A percentile compares a stretch with the other conserved stretches of the same genome.
Evolutionary conservation across 495 filamentous ascomycete species (phyloP).

Genomic region (Amphirosellinia nigrospora): DNA sequence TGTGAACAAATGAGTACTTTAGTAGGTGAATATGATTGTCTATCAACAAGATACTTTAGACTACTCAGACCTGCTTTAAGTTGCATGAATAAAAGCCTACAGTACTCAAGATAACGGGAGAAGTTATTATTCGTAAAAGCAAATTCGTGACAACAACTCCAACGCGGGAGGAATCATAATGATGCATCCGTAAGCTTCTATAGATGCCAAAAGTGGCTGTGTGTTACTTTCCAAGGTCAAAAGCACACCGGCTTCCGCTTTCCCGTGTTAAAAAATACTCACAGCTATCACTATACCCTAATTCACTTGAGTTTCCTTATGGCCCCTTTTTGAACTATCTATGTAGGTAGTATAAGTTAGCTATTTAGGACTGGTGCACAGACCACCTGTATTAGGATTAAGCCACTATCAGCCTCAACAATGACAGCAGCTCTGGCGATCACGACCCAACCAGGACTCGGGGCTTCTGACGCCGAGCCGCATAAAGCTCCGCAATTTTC

Average conservation of each 20-base stretch:
- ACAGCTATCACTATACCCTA: neutral
- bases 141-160: neutral
- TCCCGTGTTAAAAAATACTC: neutral
- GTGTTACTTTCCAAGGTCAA: neutral
- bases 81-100: neutral
- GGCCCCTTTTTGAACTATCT: too few relatives aligned
- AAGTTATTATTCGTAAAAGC: too few relatives aligned
- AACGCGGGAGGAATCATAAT: neutral
- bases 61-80: neutral
- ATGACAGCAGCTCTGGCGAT: neutral
- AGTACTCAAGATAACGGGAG: too few relatives aligned
- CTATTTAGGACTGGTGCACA: too few relatives aligned
- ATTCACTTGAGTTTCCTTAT: too few relatives aligned
- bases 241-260: too few relatives aligned
- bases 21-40: neutral
- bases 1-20: neutral
- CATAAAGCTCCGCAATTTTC: constrained; percentile 4
- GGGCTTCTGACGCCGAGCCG: constrained; percentile 9
- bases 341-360: too few relatives aligned
- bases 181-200: neutral
- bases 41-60: neutral
- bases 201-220: neutral
- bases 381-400: too few relatives aligned
- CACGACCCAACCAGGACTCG: constrained; percentile 8
- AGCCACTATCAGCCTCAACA: neutral